phyloP scores from a whole-genome alignment of 306 rosid genomes.

The Pyrus betulifolia region DNA sequence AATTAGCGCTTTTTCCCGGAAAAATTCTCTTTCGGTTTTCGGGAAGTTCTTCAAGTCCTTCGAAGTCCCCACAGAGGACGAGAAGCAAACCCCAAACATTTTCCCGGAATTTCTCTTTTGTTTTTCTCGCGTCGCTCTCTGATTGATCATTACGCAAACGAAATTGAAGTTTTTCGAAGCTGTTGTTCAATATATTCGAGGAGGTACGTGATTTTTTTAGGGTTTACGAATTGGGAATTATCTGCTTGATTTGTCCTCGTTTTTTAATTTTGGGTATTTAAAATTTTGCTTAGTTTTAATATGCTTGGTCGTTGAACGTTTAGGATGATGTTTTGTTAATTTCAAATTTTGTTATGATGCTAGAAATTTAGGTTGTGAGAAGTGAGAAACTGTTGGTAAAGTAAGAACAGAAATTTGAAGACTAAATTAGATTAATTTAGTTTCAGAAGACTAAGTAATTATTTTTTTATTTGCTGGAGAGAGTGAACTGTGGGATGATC shows the following conservation, averaged over 20 bases:
- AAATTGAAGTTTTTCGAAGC: neutral
- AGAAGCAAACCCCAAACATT: neutral
- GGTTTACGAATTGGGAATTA: neutral
- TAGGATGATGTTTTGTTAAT: neutral
- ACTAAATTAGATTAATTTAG: neutral
- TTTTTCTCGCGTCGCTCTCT: neutral
- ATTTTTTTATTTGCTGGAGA: neutral
- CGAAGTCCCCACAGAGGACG: neutral
- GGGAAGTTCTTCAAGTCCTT: neutral
- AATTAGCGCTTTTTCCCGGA: neutral
- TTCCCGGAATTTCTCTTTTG: neutral
- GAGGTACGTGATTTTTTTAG: slow-evolving; percentile 6
- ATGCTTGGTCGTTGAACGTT: neutral
- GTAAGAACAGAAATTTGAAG: neutral
- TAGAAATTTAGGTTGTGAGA: neutral
- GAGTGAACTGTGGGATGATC: neutral
- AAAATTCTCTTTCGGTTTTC: neutral
- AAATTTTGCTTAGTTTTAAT: neutral
- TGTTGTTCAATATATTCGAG: neutral
- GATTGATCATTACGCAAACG: neutral
- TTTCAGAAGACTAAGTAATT: neutral
- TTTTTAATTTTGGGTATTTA: neutral
- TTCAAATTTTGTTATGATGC: neutral
- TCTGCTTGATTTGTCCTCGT: neutral
- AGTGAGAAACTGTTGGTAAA: neutral